Evolutionary conservation across 2,329 filamentous ascomycete genomes (phyloP), one percentile per base, ranked within the genome.

Genomic region (Mollisiaceae sp.): DNA sequence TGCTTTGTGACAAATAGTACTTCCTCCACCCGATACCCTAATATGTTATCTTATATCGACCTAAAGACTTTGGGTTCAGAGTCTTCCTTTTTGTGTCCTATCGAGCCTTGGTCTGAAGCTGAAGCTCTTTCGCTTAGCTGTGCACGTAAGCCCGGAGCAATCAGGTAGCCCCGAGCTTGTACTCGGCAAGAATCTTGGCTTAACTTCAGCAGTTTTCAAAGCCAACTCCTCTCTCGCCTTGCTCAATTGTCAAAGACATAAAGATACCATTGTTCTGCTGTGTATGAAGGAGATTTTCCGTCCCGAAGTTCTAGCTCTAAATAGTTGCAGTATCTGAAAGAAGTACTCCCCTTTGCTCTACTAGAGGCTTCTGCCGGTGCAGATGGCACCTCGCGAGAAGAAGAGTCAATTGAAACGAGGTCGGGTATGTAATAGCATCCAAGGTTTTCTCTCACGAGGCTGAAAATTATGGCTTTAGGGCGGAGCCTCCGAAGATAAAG

Each of bases 401-500:
- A 92, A 92, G 82, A 93, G 90, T 82, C 90, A 91, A 81, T 87
- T 95, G 81, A 97, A 97, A 83, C 89, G 93, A 76, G 86, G 82
- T 72, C 86, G 90, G 78, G 92, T 95, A 83, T 77, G 86, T 82
- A 67, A 72, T 9, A 41, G 38, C 38, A 18, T 65, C 60, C 24
- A 69, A 70, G 54, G 59, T 59, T 32, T 64, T 69, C 47, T 65
- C 15, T 15, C 20, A 27, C 43, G 64, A 69, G 41, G 64, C 68
- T 72, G 71, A 74, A 70, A 52, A 61, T 18, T 65, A 35, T 38
- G 39, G 56, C 36, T 9, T 43, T 20, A 74, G 71, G 70, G 58
- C 60, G 70, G 63, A 59, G 67, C 70, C 54, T 58, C 65, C 14
- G 73, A 74, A 65, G 75, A 73, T 55, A 66, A 60, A 60, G 70